A percentile compares a stretch with the other conserved stretches of the same genome.
Conservation (phyloP, 495 filamentous ascomycete species). For the Entonaema liquescens region DNA sequence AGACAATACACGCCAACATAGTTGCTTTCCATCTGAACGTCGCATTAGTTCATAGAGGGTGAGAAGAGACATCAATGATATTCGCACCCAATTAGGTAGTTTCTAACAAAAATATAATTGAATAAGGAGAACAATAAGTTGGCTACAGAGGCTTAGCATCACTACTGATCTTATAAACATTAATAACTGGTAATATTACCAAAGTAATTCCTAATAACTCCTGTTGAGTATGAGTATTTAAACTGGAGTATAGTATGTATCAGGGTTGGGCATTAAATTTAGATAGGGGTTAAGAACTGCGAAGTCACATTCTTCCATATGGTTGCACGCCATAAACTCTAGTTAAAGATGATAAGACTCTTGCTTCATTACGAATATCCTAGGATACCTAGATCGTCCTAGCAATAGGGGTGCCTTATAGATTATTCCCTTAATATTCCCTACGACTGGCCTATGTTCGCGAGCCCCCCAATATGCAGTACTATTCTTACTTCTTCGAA, state of each 20-base stretch:
- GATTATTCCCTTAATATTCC: neutral
- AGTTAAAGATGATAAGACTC: neutral
- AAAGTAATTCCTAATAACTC: too few relatives aligned
- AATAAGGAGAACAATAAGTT: neutral
- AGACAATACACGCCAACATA: too few relatives aligned
- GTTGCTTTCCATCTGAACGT: neutral
- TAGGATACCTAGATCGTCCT: neutral
- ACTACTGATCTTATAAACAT: neutral
- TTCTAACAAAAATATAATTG: neutral
- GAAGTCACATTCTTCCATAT: neutral
- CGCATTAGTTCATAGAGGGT: neutral
- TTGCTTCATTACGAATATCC: neutral
- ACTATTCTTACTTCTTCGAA: conserved; percentile 69
- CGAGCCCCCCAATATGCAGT: neutral
- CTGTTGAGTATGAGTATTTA: too few relatives aligned
- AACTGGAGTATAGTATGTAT: too few relatives aligned
- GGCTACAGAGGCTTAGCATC: neutral
- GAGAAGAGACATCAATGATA: neutral
- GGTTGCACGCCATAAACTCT: neutral
- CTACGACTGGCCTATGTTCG: neutral
- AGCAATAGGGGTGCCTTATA: neutral
- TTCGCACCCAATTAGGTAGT: neutral
- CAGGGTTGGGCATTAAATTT: neutral
- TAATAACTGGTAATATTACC: too few relatives aligned
- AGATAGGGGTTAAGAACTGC: neutral